These are phyloP conservation scores for Fraxinus xanthoxyloides DNA, from an alignment of 305 asterid species.

Conservation along the genomic window DNA sequence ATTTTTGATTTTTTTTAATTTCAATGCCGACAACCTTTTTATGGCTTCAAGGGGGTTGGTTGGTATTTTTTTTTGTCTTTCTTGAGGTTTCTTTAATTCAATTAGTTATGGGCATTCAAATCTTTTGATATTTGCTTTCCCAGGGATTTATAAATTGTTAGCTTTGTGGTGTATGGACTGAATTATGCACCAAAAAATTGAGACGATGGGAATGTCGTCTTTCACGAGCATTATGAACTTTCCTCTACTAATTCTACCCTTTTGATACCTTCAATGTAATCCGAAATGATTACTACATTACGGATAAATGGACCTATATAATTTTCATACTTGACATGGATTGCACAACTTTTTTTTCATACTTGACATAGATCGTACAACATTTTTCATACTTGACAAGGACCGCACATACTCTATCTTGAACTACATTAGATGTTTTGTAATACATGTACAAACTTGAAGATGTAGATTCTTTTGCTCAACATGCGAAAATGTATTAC, in stretches of 20 bases:
- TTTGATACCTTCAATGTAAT: too few species aligned
- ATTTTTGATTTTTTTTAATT: too few species aligned
- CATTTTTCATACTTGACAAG: background rate
- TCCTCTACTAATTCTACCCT: too few species aligned
- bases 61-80: background rate
- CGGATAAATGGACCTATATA: background rate
- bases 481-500: slow-evolving; percentile 93
- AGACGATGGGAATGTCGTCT: too few species aligned
- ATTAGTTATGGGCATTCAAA: background rate
- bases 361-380: background rate
- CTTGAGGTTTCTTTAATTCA: background rate
- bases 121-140: background rate
- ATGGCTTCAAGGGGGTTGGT: too few species aligned
- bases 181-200: too few species aligned
- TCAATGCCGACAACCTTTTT: too few species aligned
- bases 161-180: background rate
- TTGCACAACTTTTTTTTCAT: background rate
- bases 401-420: background rate
- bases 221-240: too few species aligned
- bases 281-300: too few species aligned
- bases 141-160: background rate
- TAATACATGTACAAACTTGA: slow-evolving; percentile 14
- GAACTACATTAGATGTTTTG: background rate
- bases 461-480: slow-evolving; percentile 91
- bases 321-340: background rate